A percentile compares a stretch with the other conserved stretches of the same genome.
These are phyloP conservation scores for Phaeotremella skinneri DNA, from an alignment of 768 basidiomycete genomes.

Conservation along the genomic window DNA sequence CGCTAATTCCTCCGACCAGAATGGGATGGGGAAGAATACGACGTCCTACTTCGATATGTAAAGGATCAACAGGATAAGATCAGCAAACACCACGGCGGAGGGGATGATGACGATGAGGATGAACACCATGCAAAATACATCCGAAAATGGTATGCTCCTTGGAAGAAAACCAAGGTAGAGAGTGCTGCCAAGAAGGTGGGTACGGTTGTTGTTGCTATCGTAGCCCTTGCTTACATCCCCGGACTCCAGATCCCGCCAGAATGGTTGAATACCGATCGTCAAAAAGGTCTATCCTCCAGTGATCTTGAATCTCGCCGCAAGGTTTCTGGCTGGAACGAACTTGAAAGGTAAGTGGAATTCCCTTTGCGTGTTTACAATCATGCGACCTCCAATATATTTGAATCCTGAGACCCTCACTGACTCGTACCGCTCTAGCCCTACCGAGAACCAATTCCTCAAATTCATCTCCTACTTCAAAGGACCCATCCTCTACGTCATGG, in stretches of 20 bases:
- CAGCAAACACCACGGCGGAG: slow-evolving; percentile 33
- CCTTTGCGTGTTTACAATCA: not conserved
- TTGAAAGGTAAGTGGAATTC: slow-evolving; percentile 50
- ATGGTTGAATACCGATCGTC: slow-evolving; percentile 55
- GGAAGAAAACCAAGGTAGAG: slow-evolving; percentile 53
- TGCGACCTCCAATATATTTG: not conserved
- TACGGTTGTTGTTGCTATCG: not conserved
- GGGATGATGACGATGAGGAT: slow-evolving; percentile 48
- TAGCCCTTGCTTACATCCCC: not conserved
- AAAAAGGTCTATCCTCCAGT: slow-evolving; percentile 50
- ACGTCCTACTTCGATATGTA: slow-evolving; percentile 53
- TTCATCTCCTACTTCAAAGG: slow-evolving; percentile 57
- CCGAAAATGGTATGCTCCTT: slow-evolving; percentile 57
- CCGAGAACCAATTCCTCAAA: slow-evolving; percentile 56
- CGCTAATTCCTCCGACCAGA: too few species aligned
- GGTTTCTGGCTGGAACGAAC: slow-evolving; percentile 55
- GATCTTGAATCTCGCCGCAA: slow-evolving; percentile 52
- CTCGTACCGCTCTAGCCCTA: slow-evolving; percentile 40
- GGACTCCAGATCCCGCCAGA: slow-evolving; percentile 49
- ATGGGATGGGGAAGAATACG: slow-evolving; percentile 53
- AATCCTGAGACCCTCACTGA: not conserved
- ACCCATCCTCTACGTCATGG: slow-evolving; percentile 57
- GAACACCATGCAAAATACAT: slow-evolving; percentile 45
- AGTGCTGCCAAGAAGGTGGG: slow-evolving; percentile 47
- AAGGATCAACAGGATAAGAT: slow-evolving; percentile 44